Conservation (phyloP, 2,329 filamentous ascomycete species). For the Colletotrichum somersetense region DNA sequence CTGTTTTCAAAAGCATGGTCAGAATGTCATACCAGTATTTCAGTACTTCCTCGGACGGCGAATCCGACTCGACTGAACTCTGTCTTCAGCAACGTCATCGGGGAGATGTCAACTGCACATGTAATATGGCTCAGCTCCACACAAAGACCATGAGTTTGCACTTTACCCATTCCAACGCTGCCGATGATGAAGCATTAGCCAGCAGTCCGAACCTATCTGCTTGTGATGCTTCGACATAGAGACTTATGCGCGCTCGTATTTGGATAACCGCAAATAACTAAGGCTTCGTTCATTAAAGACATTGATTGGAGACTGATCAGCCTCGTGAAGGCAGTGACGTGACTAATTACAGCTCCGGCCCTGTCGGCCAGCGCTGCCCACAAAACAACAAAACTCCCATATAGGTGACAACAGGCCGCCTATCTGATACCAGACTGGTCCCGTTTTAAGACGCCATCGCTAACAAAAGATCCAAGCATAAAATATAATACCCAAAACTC, state of each 20-base stretch:
- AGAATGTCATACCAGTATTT: background rate
- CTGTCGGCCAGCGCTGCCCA: background rate
- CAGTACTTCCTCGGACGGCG: too few species aligned
- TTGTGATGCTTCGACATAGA: background rate
- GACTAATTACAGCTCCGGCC: slow-evolving; percentile 22
- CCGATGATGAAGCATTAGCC: background rate
- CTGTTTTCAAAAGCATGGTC: background rate
- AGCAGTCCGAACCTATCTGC: background rate
- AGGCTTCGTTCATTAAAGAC: slow-evolving; percentile 7
- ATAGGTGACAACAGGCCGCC: slow-evolving; percentile 1
- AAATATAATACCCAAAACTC: slow-evolving; percentile 29
- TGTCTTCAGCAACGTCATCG: background rate
- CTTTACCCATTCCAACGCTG: background rate
- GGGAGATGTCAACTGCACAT: background rate
- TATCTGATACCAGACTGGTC: slow-evolving; percentile 34
- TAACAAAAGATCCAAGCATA: slow-evolving; percentile 26
- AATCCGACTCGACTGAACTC: background rate
- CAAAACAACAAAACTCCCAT: background rate
- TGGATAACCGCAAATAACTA: background rate
- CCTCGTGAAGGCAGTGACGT: slow-evolving; percentile 13
- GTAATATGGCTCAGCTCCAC: background rate
- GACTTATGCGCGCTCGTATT: background rate
- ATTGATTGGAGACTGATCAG: slow-evolving; percentile 10
- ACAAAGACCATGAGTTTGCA: background rate
- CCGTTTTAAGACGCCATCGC: slow-evolving; percentile 39